phyloP scores from a whole-genome alignment of 1,284 basidiomycete species.

The Moniliella sp. region DNA sequence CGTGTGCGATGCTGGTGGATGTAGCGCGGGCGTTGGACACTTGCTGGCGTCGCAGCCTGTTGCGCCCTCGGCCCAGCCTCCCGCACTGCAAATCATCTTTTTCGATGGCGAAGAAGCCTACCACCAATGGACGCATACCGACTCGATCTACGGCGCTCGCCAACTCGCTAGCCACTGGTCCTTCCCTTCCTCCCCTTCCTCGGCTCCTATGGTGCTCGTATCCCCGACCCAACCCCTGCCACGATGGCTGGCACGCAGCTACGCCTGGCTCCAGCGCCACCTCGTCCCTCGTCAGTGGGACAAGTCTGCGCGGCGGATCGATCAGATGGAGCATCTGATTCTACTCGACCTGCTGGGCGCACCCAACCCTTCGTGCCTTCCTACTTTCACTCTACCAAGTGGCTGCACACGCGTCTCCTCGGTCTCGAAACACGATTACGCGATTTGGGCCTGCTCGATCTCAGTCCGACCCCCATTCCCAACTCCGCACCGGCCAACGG shows the following conservation, averaged over 20 bases:
- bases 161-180: conserved; percentile 16
- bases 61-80: no score
- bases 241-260: background rate
- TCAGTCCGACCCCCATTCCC: conserved; percentile 1
- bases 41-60: no score
- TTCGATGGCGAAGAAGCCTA: conserved; percentile 98
- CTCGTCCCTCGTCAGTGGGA: conserved; percentile 1
- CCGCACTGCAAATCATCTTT: conserved; percentile 79
- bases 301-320: conserved; percentile 12
- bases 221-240: background rate
- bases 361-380: conserved; percentile 11
- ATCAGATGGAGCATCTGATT: conserved; percentile 25
- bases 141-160: conserved; percentile 77
- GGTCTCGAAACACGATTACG: conserved; percentile 12
- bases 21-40: conserved; percentile 18
- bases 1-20: conserved; percentile 52
- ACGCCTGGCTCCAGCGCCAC: conserved; percentile 1
- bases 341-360: conserved; percentile 27
- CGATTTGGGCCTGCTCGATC: conserved; percentile 7
- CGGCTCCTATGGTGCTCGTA: background rate
- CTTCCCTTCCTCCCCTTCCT: conserved; percentile 2
- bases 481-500: conserved; percentile 1
- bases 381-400: conserved; percentile 18
- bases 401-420: conserved; percentile 12
- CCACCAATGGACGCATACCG: conserved; percentile 61